Evolutionary conservation across 257 asterid genomes (phyloP).

Genomic region (Catharanthus roseus): DNA sequence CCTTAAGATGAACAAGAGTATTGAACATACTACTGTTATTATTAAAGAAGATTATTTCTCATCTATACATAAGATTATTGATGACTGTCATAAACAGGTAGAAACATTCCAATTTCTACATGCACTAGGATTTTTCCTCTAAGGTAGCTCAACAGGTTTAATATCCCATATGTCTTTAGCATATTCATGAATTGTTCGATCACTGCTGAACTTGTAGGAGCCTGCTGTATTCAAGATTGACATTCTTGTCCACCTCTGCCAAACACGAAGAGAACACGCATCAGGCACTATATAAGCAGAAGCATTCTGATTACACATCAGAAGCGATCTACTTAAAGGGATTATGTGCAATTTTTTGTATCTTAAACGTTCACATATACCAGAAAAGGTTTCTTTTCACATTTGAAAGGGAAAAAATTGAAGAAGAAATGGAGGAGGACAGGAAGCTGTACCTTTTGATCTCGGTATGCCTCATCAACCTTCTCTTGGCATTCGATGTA

Average conservation of each 20-base stretch:
- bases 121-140: constrained; percentile 5
- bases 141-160: constrained; percentile 38
- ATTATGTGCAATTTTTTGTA: background rate
- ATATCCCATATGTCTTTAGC: constrained; percentile 76
- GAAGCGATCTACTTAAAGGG: background rate
- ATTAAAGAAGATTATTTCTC: background rate
- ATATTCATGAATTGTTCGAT: constrained; percentile 73
- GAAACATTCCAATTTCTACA: background rate
- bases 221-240: constrained; percentile 82
- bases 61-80: background rate
- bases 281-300: constrained; percentile 8
- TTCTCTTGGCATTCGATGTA: constrained; percentile 84
- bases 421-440: no score
- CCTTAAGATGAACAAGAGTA: background rate
- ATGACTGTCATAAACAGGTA: background rate
- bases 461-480: constrained; percentile 70
- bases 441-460: constrained; percentile 65
- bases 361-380: no score
- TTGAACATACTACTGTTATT: background rate
- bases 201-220: constrained; percentile 82
- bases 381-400: background rate
- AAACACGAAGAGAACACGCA: constrained; percentile 9
- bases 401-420: no score
- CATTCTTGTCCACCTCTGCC: constrained; percentile 83
- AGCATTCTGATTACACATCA: background rate